These are phyloP conservation scores for Solidago caesia DNA, from an alignment of 129 eudicot genomes.

Conservation along the genomic window DNA sequence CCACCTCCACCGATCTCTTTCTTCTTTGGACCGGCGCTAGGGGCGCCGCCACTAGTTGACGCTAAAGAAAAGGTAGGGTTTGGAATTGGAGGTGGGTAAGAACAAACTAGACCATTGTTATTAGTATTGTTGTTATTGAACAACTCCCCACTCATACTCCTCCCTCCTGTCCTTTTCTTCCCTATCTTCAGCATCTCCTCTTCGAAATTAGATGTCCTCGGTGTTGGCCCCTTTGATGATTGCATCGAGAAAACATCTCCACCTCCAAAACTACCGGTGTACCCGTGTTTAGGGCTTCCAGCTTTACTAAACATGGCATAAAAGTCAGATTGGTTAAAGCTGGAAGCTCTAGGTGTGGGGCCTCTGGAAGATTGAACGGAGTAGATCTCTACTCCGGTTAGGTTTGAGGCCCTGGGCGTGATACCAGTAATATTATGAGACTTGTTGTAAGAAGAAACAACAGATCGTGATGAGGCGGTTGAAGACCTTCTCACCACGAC, in stretches of 20 bases:
- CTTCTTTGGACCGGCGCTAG: conserved; percentile 32
- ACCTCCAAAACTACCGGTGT: conserved; percentile 63
- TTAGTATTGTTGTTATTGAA: conserved; percentile 24
- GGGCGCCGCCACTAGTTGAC: conserved; percentile 27
- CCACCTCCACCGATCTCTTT: conserved; percentile 39
- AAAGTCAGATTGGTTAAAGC: conserved; percentile 88
- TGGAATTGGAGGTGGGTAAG: conserved; percentile 93
- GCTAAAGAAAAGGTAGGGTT: conserved; percentile 71
- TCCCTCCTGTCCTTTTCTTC: conserved; percentile 52
- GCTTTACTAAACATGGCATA: conserved; percentile 93
- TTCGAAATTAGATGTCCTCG: conserved; percentile 83
- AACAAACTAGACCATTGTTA: conserved; percentile 26
- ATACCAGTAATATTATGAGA: conserved; percentile 47
- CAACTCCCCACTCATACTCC: conserved; percentile 88
- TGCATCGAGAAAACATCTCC: conserved; percentile 85
- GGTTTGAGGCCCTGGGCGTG: conserved; percentile 79
- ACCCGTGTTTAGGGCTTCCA: conserved; percentile 78
- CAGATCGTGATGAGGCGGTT: conserved; percentile 55
- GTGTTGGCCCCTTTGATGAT: conserved; percentile 84
- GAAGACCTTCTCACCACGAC: conserved; percentile 83
- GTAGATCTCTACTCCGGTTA: conserved; percentile 96
- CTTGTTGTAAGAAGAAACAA: conserved; percentile 58
- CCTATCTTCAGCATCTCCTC: conserved; percentile 72
- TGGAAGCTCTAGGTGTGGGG: conserved; percentile 88
- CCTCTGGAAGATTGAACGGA: conserved; percentile 87